Evolutionary conservation across 108 stramenopile species (phyloP), one percentile per base, ranked within the genome.

Genomic region (Pseudonitzschia pungens): DNA sequence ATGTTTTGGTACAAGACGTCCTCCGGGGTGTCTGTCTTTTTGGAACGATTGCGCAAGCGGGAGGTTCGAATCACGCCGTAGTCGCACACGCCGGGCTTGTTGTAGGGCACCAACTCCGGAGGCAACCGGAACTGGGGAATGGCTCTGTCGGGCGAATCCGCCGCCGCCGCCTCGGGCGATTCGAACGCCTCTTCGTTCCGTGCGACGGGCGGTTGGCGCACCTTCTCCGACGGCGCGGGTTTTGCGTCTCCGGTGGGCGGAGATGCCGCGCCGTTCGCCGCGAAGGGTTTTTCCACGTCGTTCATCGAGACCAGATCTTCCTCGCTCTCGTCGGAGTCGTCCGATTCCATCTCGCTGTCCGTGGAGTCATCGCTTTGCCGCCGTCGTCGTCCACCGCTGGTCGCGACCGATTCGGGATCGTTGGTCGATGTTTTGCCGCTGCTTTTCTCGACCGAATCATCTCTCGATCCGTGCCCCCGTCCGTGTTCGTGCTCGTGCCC

Each of bases 1-100:
- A 67, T 50, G 22, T 67, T 44, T 50, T 48, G 43, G 28, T 67
- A 67, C 16, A 40, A 20, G 36, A 67, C 22, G 22, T 67, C 48
- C 6, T 48, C 45, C 28, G 4, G 43, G 11, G 40, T 21, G 15
- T 36, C 28, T 28, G 42, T 12, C 21, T 44, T 67, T 5, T 67
- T 67, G 8, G 22, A 9, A 10, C 66, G 66, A 48, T 67, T 48
- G 8, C 66, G 66, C 48, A 67, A 50, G 18, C 66, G 66, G 2
- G 66, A 67, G 9, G 45, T 50, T 6, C 43, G 66, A 48, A 67
- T 50, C 0, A 67, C 36, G 1, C 45, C 66, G 50, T 67, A 67
- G 28, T 67, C 66, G 5, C 28, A 31, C 2, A 48, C 45, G 1
- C 66, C 66, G 14, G 66, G 66, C 8, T 44, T 44, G 22, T 67